phyloP scores from a whole-genome alignment of 2,329 filamentous ascomycete species.

The Mariannaea elegans region DNA sequence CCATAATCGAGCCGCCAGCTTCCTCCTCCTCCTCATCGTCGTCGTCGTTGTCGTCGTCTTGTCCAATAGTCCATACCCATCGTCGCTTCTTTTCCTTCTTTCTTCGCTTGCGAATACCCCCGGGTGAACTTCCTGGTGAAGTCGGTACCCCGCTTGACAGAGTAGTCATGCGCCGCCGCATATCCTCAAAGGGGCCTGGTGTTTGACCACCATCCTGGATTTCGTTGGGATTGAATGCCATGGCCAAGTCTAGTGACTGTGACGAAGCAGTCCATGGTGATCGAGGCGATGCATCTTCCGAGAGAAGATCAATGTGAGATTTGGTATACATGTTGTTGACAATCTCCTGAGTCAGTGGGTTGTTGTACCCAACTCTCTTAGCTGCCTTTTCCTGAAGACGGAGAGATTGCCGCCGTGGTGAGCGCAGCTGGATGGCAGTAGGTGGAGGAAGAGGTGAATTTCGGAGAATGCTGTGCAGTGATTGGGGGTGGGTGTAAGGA shows the following conservation, averaged over 20 bases:
- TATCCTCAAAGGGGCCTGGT: slow-evolving; percentile 70
- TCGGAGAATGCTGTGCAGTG: slow-evolving; percentile 70
- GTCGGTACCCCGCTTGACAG: slow-evolving; percentile 53
- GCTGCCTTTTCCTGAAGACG: slow-evolving; percentile 64
- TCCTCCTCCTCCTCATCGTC: slow-evolving; percentile 55
- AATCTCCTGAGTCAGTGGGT: slow-evolving; percentile 70
- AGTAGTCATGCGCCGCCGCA: slow-evolving; percentile 65
- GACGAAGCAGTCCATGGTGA: slow-evolving; percentile 48
- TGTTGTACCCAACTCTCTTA: slow-evolving; percentile 69
- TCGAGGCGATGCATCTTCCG: slow-evolving; percentile 63
- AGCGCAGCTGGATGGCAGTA: slow-evolving; percentile 59
- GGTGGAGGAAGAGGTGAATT: slow-evolving; percentile 70
- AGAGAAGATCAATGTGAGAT: slow-evolving; percentile 70
- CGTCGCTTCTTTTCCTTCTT: slow-evolving; percentile 67
- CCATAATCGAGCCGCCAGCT: slow-evolving; percentile 53
- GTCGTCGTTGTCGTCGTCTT: slow-evolving; percentile 58
- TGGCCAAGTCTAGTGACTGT: slow-evolving; percentile 58
- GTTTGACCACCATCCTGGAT: slow-evolving; percentile 69
- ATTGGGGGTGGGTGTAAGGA: slow-evolving; percentile 67
- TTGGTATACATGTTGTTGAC: slow-evolving; percentile 68
- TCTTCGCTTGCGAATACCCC: slow-evolving; percentile 62
- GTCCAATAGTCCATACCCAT: slow-evolving; percentile 73
- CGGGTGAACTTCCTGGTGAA: slow-evolving; percentile 49
- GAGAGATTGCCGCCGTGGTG: slow-evolving; percentile 62
- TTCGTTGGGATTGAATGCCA: slow-evolving; percentile 63